Percentiles rank a stretch among this genome's conserved stretches.
Evolutionary conservation across 805 yeast species (phyloP).

Genomic region (Grigorovia yakushimaensis): DNA sequence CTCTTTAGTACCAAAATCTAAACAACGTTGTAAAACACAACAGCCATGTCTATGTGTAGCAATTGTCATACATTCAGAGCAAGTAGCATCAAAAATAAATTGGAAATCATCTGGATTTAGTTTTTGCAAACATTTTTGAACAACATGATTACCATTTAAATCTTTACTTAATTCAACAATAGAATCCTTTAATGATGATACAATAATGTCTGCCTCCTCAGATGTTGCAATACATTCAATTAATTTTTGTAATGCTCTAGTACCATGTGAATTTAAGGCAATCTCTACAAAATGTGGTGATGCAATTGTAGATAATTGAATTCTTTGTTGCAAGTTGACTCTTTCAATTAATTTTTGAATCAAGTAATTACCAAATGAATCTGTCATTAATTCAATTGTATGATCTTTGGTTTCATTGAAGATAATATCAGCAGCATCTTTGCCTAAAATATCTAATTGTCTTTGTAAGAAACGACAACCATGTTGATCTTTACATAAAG

Average conservation of each 20-base stretch:
- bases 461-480: constrained; percentile 90
- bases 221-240: constrained; percentile 70
- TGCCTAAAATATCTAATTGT: constrained; percentile 59
- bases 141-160: constrained; percentile 79
- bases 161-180: constrained; percentile 78
- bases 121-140: constrained; percentile 81
- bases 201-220: constrained; percentile 60
- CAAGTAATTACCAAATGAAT: constrained; percentile 95
- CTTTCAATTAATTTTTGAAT: constrained; percentile 83
- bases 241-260: constrained; percentile 86
- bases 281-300: constrained; percentile 65
- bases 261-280: constrained; percentile 91
- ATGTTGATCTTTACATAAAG: constrained; percentile 89
- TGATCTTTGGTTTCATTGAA: constrained; percentile 72
- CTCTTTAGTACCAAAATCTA: constrained; percentile 70
- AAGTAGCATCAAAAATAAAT: constrained; percentile 83
- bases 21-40: constrained; percentile 90
- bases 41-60: constrained; percentile 97
- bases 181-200: constrained; percentile 51
- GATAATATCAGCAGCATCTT: constrained; percentile 60
- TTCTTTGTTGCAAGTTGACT: constrained; percentile 59
- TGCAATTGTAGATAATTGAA: constrained; percentile 58
- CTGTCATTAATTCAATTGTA: constrained; percentile 81
- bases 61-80: constrained; percentile 60
- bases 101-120: constrained; percentile 61